These are phyloP conservation scores for Punica granatum DNA, from an alignment of 345 rosid species.

Conservation along the genomic window DNA sequence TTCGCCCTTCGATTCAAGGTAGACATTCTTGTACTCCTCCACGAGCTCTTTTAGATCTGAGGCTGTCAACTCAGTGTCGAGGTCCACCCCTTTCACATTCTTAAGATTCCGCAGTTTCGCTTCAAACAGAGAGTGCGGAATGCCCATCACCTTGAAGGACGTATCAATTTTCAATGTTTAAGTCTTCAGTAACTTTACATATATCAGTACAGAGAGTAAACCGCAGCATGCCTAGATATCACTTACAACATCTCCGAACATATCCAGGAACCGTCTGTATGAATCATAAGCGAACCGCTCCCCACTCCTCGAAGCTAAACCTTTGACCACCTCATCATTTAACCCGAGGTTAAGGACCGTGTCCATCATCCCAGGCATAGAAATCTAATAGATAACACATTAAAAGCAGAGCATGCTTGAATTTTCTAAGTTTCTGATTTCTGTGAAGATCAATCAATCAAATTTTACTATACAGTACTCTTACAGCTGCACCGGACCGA, in stretches of 20 bases:
- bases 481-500: conserved; percentile 98
- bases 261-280: conserved; percentile 81
- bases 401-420: not conserved
- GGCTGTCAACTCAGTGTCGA: conserved; percentile 66
- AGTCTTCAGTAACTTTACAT: not conserved
- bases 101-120: conserved; percentile 67
- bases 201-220: not conserved
- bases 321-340: conserved; percentile 71
- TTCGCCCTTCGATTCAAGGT: conserved; percentile 49
- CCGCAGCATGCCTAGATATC: conserved; percentile 2
- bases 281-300: conserved; percentile 93
- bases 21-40: conserved; percentile 73
- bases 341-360: conserved; percentile 96
- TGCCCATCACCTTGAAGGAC: conserved; percentile 67
- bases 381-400: conserved; percentile 34
- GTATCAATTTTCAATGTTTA: conserved; percentile 1
- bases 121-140: conserved; percentile 74
- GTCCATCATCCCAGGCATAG: conserved; percentile 99
- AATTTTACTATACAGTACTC: conserved; percentile 4
- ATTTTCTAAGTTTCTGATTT: not conserved
- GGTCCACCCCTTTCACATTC: conserved; percentile 49
- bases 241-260: conserved; percentile 93
- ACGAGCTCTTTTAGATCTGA: conserved; percentile 77
- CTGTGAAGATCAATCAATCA: not conserved
- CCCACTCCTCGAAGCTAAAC: conserved; percentile 73